Base-by-base conservation (phyloP, 1,284 basidiomycete species). In the Phellopilus nigrolimitatus region DNA sequence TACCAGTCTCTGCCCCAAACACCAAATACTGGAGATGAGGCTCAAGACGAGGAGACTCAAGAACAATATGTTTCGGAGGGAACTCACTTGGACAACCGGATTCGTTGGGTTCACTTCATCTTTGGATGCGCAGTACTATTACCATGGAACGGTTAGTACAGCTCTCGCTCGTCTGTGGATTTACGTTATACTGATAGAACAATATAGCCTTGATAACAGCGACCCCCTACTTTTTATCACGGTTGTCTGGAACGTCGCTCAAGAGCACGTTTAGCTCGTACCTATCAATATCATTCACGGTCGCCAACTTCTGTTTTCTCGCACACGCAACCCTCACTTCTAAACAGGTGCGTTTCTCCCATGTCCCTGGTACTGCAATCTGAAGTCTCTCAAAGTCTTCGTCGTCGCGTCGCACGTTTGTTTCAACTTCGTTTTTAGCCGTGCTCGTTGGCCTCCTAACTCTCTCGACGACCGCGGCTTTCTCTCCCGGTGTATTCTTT, bases 81-180 rank as follows among this genome's bases (percentile, higher is more conserved):
- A 30, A 27, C 28, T 2, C 39, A 33, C 15, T 21, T 51, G 21
- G 43, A 51, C 38, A 43, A 36, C 4, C 30, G 48, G 15, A 47
- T 83, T 58, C 65, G 68, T 42, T 82, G 80, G 76, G 75, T 83
- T 39, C 74, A 82, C 59, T 85, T 88, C 59, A 66, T 85, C n/a
- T 66, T 89, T 15, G 87, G 87, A 7, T 80, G 80, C 58, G 82
- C 84, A 12, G 75, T 83, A 2, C 72, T 91, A 7, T 67, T 91
- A 8, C 84, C 87, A 47, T 91, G 88, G 88, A 89, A 90, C 63
- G 85, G 87, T 88, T 59, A 59, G 75, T 66, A 24, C 13, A 17
- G 3, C 10, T 27, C 24, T 25, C 3, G 31, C 6, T 33, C n/a
- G 6, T 8, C 43, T 46, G 17, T 28, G n/a, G n/a, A n/a, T 42